Conservation (phyloP, 2,329 filamentous ascomycete genomes). For the Diplodia scrobiculata region DNA sequence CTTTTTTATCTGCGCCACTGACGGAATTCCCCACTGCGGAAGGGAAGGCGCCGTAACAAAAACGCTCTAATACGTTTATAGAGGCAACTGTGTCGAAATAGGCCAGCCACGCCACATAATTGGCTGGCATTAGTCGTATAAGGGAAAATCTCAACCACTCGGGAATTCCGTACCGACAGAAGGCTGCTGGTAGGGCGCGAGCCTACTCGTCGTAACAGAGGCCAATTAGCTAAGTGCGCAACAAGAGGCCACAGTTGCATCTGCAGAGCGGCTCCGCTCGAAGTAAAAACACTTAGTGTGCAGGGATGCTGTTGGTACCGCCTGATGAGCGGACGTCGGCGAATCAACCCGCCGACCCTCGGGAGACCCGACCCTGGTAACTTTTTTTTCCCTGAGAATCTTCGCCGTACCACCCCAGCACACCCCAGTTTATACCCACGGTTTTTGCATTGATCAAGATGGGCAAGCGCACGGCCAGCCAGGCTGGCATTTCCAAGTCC, state of each 20-base stretch:
- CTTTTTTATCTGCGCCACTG: background rate
- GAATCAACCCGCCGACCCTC: conserved; percentile 15
- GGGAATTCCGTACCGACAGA: too few species aligned
- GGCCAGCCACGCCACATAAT: background rate
- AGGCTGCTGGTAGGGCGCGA: background rate
- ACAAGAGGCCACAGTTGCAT: background rate
- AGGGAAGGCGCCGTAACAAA: background rate
- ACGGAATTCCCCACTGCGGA: background rate
- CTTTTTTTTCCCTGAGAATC: conserved; percentile 14
- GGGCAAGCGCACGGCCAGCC: conserved; percentile 20
- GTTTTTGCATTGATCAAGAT: background rate
- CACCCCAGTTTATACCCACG: background rate
- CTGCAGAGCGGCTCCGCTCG: background rate
- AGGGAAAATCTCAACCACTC: too few species aligned
- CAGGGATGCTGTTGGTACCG: background rate
- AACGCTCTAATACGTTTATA: conserved; percentile 1
- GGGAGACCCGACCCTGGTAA: background rate
- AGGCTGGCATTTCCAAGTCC: conserved; percentile 8
- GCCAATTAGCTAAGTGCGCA: conserved; percentile 6
- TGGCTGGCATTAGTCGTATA: background rate
- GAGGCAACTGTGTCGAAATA: background rate
- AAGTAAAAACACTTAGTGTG: conserved; percentile 3
- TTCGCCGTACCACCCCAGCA: background rate
- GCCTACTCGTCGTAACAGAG: background rate
- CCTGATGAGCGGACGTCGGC: background rate